Percentiles rank a stretch among this genome's conserved stretches.
Conservation (phyloP, 345 rosid species). For the Populus alba region DNA sequence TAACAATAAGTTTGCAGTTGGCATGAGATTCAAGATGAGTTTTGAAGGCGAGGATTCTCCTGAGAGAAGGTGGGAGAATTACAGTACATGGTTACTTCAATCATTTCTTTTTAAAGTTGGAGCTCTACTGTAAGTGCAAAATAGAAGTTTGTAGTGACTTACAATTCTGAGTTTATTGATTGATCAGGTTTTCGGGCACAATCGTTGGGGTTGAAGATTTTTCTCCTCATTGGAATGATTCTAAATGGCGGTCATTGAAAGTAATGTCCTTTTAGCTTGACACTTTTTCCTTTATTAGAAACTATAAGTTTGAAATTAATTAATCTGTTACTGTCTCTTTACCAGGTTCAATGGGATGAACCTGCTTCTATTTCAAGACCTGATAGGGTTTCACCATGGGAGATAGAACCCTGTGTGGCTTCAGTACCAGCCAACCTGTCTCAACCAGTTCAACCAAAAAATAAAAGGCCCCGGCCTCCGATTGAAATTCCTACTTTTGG, state of each 20-base stretch:
- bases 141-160: not conserved
- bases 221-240: slow-evolving; percentile 74
- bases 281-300: not conserved
- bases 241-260: slow-evolving; percentile 84
- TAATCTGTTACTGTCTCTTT: not conserved
- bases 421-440: slow-evolving; percentile 38
- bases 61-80: slow-evolving; percentile 61
- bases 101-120: not conserved
- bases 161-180: not conserved
- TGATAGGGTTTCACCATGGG: slow-evolving; percentile 93
- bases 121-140: not conserved
- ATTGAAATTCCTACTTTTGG: slow-evolving; percentile 49
- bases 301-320: not conserved
- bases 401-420: slow-evolving; percentile 66
- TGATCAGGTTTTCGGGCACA: slow-evolving; percentile 81
- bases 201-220: slow-evolving; percentile 78
- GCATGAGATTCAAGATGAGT: slow-evolving; percentile 86
- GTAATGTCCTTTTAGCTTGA: slow-evolving; percentile 28
- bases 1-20: slow-evolving; percentile 58
- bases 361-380: slow-evolving; percentile 78
- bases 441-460: slow-evolving; percentile 44
- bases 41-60: slow-evolving; percentile 94
- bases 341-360: slow-evolving; percentile 96
- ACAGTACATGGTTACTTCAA: not conserved
- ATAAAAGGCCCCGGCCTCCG: slow-evolving; percentile 70